These are phyloP conservation scores for Ormosia semicastrata DNA, from an alignment of 306 rosid species.

Conservation along the genomic window DNA sequence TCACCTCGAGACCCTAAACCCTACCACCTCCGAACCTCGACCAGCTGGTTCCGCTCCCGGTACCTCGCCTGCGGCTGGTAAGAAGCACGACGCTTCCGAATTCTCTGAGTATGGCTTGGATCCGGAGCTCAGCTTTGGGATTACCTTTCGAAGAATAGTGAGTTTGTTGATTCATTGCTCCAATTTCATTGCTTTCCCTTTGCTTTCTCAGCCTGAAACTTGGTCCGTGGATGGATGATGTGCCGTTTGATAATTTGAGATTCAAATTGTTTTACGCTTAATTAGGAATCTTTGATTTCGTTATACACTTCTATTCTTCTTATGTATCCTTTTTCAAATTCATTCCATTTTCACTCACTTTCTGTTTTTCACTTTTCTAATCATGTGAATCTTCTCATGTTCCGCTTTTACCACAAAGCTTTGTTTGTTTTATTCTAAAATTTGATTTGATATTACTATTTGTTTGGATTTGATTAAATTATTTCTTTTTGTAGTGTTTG, in stretches of 20 bases:
- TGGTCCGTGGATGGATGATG: too few species aligned
- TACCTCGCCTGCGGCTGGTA: conserved; percentile 23
- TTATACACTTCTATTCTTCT: not conserved
- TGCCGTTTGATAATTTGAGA: not conserved
- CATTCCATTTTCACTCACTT: not conserved
- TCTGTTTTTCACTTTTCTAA: not conserved
- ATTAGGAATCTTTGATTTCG: not conserved
- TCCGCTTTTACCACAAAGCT: not conserved
- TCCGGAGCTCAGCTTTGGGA: conserved; percentile 86
- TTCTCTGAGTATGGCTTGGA: conserved; percentile 67
- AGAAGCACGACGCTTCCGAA: conserved; percentile 63
- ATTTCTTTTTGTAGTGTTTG: too few species aligned
- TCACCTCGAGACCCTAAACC: conserved; percentile 77
- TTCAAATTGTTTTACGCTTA: not conserved
- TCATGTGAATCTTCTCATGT: not conserved
- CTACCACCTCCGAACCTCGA: conserved; percentile 38
- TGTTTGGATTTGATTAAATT: too few species aligned
- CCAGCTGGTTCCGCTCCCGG: conserved; percentile 13
- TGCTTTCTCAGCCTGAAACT: not conserved
- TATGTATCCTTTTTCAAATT: not conserved
- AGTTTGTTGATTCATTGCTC: conserved; percentile 32
- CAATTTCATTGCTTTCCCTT: not conserved
- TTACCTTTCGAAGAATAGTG: conserved; percentile 79
- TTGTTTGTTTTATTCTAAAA: not conserved
- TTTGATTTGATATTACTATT: not conserved